phyloP scores from a whole-genome alignment of 495 filamentous ascomycete genomes.

The Hyaloscypha variabilis region DNA sequence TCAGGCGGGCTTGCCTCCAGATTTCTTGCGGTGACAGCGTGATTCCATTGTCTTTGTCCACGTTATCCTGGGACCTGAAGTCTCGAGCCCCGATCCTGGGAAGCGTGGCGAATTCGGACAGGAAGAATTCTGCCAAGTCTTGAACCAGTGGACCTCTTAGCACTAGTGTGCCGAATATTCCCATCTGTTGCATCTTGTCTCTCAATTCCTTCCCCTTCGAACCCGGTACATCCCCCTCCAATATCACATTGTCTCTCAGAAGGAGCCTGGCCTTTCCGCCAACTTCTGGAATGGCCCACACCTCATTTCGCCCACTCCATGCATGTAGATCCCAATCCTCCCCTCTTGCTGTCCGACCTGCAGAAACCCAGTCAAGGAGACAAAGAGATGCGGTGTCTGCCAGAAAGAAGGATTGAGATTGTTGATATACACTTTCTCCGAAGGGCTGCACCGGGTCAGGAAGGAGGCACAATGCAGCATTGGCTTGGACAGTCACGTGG shows the following conservation, averaged over 20 bases:
- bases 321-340: conserved; percentile 82
- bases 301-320: conserved; percentile 85
- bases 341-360: conserved; percentile 83
- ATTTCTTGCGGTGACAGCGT: conserved; percentile 40
- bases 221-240: conserved; percentile 54
- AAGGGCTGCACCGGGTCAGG: conserved; percentile 95
- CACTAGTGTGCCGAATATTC: conserved; percentile 81
- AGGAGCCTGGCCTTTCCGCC: conserved; percentile 55
- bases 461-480: conserved; percentile 80
- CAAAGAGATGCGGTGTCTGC: conserved; percentile 65
- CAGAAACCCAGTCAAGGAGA: conserved; percentile 89
- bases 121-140: conserved; percentile 65
- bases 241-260: conserved; percentile 78
- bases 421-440: conserved; percentile 75
- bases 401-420: conserved; percentile 76
- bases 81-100: conserved; percentile 85
- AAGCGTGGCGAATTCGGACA: conserved; percentile 72
- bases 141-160: conserved; percentile 74
- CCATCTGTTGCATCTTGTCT: conserved; percentile 63
- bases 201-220: conserved; percentile 44
- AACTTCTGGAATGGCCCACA: conserved; percentile 56
- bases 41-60: conserved; percentile 37
- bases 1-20: conserved; percentile 46
- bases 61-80: conserved; percentile 59
- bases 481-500: conserved; percentile 58